Evolutionary conservation across 2,329 filamentous ascomycete genomes (phyloP).

Genomic region (Paecilomyces sp.): DNA sequence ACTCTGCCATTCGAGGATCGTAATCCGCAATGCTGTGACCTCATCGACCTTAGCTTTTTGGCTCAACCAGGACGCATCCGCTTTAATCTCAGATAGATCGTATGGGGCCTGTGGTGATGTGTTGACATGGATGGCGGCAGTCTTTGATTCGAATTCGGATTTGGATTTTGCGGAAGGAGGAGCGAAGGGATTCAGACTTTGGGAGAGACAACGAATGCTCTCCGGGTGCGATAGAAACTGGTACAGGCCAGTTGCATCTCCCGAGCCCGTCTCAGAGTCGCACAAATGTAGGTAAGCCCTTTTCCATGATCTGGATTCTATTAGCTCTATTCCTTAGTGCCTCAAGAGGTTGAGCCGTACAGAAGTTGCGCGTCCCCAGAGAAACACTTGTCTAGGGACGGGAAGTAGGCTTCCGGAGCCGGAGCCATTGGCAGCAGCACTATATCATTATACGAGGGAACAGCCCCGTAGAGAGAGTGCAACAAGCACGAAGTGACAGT

Average conservation of each 20-base stretch:
- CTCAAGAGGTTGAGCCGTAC: constrained; percentile 39
- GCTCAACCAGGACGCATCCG: constrained; percentile 80
- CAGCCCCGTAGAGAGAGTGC: constrained; percentile 2
- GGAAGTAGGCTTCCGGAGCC: constrained; percentile 68
- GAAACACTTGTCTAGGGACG: constrained; percentile 77
- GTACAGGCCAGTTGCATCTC: constrained; percentile 51
- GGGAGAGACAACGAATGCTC: constrained; percentile 60
- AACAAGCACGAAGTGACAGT: constrained; percentile 7
- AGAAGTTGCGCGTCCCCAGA: constrained; percentile 72
- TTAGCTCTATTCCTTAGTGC: constrained; percentile 14
- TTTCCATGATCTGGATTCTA: constrained; percentile 50
- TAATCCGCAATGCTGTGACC: constrained; percentile 70
- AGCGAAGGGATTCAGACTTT: constrained; percentile 62
- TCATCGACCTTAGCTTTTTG: constrained; percentile 71
- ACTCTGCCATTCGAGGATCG: constrained; percentile 75
- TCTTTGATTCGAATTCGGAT: constrained; percentile 72
- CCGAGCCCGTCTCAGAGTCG: constrained; percentile 34
- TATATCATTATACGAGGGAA: constrained; percentile 30
- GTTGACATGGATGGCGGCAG: constrained; percentile 76
- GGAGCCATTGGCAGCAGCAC: constrained; percentile 55
- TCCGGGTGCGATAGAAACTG: constrained; percentile 65
- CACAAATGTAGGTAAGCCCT: constrained; percentile 48
- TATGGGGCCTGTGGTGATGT: constrained; percentile 60
- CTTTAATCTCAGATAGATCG: constrained; percentile 72
- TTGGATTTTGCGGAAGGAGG: constrained; percentile 57